Conservation (phyloP, 2,329 filamentous ascomycete genomes). For the Acrocalymma vagum region DNA sequence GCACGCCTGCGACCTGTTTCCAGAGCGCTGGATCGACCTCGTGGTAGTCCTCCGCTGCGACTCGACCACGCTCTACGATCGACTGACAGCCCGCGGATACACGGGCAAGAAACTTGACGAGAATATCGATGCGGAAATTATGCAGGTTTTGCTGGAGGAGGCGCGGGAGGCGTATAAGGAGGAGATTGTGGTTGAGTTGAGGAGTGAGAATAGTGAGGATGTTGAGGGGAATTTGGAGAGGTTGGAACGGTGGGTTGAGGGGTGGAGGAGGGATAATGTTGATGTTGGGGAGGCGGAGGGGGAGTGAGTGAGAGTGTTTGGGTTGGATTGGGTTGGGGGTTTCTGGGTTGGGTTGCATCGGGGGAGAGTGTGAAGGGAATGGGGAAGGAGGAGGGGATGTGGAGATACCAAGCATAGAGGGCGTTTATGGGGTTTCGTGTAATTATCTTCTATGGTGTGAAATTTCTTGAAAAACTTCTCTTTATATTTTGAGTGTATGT, state of each 20-base stretch:
- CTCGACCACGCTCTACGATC: slow-evolving; percentile 83
- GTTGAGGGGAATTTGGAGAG: slow-evolving; percentile 89
- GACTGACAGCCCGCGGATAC: slow-evolving; percentile 80
- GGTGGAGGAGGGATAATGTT: slow-evolving; percentile 78
- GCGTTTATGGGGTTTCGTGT: background rate
- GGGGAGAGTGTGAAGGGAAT: slow-evolving; percentile 18
- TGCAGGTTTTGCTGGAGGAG: slow-evolving; percentile 92
- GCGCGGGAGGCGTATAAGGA: slow-evolving; percentile 86
- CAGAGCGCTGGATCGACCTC: slow-evolving; percentile 91
- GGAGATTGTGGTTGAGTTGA: slow-evolving; percentile 88
- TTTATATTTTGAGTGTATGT: no score
- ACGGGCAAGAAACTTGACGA: slow-evolving; percentile 89
- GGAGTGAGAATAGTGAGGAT: slow-evolving; percentile 84
- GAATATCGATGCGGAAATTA: slow-evolving; percentile 96
- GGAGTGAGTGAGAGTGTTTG: background rate
- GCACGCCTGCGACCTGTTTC: slow-evolving; percentile 97
- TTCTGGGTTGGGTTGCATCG: background rate
- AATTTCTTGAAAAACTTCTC: no score
- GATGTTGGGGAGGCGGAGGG: slow-evolving; percentile 25
- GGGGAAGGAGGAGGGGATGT: slow-evolving; percentile 8
- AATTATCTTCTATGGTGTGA: background rate
- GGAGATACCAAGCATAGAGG: no score
- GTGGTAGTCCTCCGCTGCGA: slow-evolving; percentile 90
- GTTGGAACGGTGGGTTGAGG: slow-evolving; percentile 80
- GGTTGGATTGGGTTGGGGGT: background rate